These are phyloP conservation scores for Coix lacrymajobi DNA, from an alignment of 176 grass and related monocot species.

Conservation along the genomic window DNA sequence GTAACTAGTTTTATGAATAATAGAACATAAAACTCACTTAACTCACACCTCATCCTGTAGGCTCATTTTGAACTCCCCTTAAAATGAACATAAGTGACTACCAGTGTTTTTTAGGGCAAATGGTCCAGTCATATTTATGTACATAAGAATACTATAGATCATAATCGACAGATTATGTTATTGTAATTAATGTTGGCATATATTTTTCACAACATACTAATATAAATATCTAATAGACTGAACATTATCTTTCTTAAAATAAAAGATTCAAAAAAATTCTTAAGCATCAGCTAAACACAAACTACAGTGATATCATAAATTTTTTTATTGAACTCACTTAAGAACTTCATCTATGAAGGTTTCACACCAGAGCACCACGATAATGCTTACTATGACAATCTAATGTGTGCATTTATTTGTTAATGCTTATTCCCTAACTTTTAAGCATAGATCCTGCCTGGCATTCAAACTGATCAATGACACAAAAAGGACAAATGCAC, in stretches of 20 bases:
- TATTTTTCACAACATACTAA: not conserved
- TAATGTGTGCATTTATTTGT: not conserved
- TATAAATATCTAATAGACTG: not conserved
- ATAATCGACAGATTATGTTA: not conserved
- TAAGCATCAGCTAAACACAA: not conserved
- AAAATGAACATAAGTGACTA: not conserved
- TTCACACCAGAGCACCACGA: not conserved
- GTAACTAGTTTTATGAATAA: not conserved
- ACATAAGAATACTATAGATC: not conserved
- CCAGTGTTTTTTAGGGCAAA: not conserved
- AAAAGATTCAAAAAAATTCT: not conserved
- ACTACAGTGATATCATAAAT: not conserved
- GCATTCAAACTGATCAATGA: slow-evolving; percentile 7
- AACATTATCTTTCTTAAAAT: not conserved
- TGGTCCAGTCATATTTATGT: not conserved
- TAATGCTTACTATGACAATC: not conserved
- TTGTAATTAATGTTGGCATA: not conserved
- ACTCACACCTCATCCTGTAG: not conserved
- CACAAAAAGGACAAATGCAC: not conserved
- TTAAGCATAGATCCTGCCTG: slow-evolving; percentile 5
- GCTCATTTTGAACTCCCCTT: not conserved
- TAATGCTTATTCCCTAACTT: not conserved
- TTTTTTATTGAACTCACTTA: not conserved
- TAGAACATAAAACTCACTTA: not conserved
- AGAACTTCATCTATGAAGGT: not conserved